Evolutionary conservation across 192 early-diverging fungal species (phyloP).

Genomic region (Pecoramyces ruminantium): DNA sequence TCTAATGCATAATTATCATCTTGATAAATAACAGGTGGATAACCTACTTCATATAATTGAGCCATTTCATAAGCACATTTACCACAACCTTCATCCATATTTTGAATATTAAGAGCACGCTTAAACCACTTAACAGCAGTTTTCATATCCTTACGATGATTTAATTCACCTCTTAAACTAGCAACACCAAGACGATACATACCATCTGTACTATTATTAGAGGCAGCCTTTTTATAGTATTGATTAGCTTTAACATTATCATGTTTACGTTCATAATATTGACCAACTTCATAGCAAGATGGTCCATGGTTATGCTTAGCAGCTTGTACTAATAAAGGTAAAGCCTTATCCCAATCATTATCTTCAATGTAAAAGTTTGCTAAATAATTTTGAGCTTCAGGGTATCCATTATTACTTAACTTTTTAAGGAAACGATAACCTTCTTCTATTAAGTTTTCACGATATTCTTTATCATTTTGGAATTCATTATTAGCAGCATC

Average conservation of each 20-base stretch:
- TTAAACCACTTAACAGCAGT: conserved; percentile 7
- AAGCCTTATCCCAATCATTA: conserved; percentile 4
- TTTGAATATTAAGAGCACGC: background rate
- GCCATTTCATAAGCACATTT: background rate
- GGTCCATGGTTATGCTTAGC: background rate
- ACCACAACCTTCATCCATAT: background rate
- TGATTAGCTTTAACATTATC: background rate
- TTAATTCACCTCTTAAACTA: background rate
- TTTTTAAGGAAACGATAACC: conserved; percentile 4
- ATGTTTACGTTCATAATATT: background rate
- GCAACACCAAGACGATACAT: conserved; percentile 4
- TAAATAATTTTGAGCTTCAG: conserved; percentile 2
- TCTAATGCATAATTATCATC: background rate
- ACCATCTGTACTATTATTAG: background rate
- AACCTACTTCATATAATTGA: background rate
- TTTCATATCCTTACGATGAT: background rate
- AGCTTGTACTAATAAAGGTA: conserved; percentile 3
- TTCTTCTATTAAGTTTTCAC: conserved; percentile 1
- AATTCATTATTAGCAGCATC: background rate
- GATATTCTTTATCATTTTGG: background rate
- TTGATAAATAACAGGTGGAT: conserved; percentile 1
- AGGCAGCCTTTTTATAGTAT: background rate
- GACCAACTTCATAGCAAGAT: background rate
- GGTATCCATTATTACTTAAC: conserved; percentile 3
- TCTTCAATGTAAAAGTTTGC: conserved; percentile 1